These are phyloP conservation scores for Vanrija sp. DNA, from an alignment of 1,284 basidiomycete genomes.

Conservation along the genomic window DNA sequence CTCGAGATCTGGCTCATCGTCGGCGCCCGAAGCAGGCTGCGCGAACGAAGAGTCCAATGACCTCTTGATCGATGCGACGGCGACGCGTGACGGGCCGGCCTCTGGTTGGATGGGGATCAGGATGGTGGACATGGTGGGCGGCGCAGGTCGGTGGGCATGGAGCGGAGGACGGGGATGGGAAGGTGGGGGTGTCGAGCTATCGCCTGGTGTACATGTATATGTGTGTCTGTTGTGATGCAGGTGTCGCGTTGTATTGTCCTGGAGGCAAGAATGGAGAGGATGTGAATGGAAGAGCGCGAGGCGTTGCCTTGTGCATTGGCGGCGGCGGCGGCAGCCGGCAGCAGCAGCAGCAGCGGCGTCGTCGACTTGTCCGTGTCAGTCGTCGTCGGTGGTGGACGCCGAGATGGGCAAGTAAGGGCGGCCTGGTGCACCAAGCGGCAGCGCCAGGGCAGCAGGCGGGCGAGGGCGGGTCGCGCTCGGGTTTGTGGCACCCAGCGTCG, in stretches of 20 bases:
- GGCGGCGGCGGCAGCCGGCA: too few species aligned
- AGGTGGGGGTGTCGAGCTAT: not conserved
- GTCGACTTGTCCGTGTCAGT: too few species aligned
- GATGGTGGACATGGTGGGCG: not conserved
- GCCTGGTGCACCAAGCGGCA: too few species aligned
- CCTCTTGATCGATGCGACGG: not conserved
- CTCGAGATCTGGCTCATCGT: slow-evolving; percentile 8
- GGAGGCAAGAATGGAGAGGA: not conserved
- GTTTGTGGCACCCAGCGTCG: too few species aligned
- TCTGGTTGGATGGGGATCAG: slow-evolving; percentile 2
- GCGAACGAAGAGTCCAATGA: slow-evolving; percentile 2
- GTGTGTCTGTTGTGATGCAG: not conserved
- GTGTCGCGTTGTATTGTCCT: not conserved
- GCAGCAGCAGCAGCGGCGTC: too few species aligned
- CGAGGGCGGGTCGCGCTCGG: too few species aligned
- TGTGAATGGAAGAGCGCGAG: not conserved
- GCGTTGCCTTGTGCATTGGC: too few species aligned
- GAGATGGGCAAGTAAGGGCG: too few species aligned
- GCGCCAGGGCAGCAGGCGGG: too few species aligned
- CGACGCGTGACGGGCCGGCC: slow-evolving; percentile 1
- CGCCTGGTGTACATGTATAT: too few species aligned
- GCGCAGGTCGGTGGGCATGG: not conserved
- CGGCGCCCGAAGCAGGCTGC: not conserved
- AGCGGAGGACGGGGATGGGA: not conserved
- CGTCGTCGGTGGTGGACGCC: too few species aligned